A percentile compares a stretch with the other conserved stretches of the same genome.
Evolutionary conservation across 1,139 yeast species (phyloP).

Genomic region (Petasospora fabianii): DNA sequence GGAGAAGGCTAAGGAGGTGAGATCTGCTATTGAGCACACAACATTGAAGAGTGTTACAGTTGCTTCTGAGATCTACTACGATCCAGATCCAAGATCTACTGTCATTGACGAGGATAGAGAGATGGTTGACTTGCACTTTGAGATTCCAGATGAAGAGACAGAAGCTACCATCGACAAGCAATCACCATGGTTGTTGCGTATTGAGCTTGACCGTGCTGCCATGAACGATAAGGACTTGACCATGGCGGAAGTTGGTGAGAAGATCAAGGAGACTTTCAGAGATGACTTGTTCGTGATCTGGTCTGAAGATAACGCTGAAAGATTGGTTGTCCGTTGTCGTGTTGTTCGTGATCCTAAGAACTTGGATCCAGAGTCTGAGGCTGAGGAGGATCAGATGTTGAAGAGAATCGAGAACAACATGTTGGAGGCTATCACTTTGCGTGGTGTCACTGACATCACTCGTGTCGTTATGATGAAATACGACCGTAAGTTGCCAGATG

Average conservation of each 20-base stretch:
- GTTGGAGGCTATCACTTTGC: constrained; percentile 89
- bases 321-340: constrained; percentile 95
- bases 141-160: constrained; percentile 96
- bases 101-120: constrained; percentile 96
- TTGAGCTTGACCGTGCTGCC: constrained; percentile 96
- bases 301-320: constrained; percentile 99
- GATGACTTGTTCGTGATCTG: constrained; percentile 96
- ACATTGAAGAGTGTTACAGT: constrained; percentile 92
- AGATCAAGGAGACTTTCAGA: constrained; percentile 88
- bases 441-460: constrained; percentile 94
- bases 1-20: constrained; percentile 90
- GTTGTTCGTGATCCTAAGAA: constrained; percentile 96
- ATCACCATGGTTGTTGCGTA: constrained; percentile 95
- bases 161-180: constrained; percentile 91
- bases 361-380: constrained; percentile 88
- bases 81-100: constrained; percentile 96
- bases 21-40: constrained; percentile 96
- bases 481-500: constrained; percentile 74
- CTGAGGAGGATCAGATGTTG: constrained; percentile 95
- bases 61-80: constrained; percentile 96
- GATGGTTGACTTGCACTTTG: constrained; percentile 94
- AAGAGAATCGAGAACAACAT: constrained; percentile 94
- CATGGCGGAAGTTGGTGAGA: constrained; percentile 98
- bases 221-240: constrained; percentile 97
- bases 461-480: constrained; percentile 87